Base-by-base conservation (phyloP, 495 filamentous ascomycete genomes). In the Penicillium lividum region DNA sequence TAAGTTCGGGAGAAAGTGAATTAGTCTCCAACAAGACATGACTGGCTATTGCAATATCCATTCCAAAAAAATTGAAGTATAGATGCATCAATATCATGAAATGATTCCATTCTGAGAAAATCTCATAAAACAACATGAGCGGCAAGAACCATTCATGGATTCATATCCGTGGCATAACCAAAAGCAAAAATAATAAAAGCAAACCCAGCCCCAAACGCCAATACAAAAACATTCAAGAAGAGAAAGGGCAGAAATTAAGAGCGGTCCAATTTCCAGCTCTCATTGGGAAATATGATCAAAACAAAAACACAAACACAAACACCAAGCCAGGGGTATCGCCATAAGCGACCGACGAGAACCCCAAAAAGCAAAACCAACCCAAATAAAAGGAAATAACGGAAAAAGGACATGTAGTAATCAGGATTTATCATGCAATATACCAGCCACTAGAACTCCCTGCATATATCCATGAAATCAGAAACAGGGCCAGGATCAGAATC, bases 281-380 rank as follows among this genome's bases (percentile, higher is more conserved):
- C 29, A 50, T 51, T 56, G 53, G 53, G 54, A 25, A 42, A 57
- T 57, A 57, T 25, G 29, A 36, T 47, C 28, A 45, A 55, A 36
- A 22, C 15, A 34, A 25, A 10, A 38, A 52, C 16, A 25, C 13
- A 16, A 5, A 31, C 22, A 29, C 18, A 53, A 60, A 57, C 40
- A 54, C 51, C 44, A 27, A 38, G 43, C 38, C 56, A 50, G 25
- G 51, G 36, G 51, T 51, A 51, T 57, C 40, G 49, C 49, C n/a
- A 10, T 52, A 15, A 49, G 46, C 22, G 22, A 28, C 16, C 28
- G 46, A 27, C 3, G 4, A 40, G 25, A 25, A 43, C 40, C 29
- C 13, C 13, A 33, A 33, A 31, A 31, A 31, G 25, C 10, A 45
- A 46, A 60, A 57, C 51, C 53, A 57, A 54, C n/a, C 53, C 50